A percentile compares a stretch with the other conserved stretches of the same genome.
Evolutionary conservation across 1,284 basidiomycete species (phyloP).

Genomic region (Ceratobasidium sp.): DNA sequence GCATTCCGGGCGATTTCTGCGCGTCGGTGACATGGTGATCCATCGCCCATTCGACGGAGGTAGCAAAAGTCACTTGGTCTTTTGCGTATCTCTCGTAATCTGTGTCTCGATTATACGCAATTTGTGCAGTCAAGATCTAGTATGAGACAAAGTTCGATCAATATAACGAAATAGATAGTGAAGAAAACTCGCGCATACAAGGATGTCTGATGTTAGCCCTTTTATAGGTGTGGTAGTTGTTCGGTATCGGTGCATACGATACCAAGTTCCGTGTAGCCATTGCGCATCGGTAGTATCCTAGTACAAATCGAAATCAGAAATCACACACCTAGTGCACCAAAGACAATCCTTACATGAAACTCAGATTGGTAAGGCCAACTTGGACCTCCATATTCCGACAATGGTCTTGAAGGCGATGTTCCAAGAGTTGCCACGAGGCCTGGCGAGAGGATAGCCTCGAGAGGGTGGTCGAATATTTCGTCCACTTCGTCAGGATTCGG

Average conservation of each 20-base stretch:
- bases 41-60: constrained; percentile 45
- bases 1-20: neutral
- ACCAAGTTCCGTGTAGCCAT: constrained; percentile 65
- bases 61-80: constrained; percentile 27
- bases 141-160: neutral
- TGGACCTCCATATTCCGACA: constrained; percentile 72
- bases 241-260: constrained; percentile 82
- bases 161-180: neutral
- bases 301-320: too few relatives aligned
- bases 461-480: constrained; percentile 81
- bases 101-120: constrained; percentile 43
- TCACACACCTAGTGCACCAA: too few relatives aligned
- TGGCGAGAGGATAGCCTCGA: constrained; percentile 78
- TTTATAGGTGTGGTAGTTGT: constrained; percentile 81
- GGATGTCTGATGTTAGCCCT: constrained; percentile 84
- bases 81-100: constrained; percentile 45
- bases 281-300: too few relatives aligned
- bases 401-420: constrained; percentile 58
- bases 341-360: constrained; percentile 71
- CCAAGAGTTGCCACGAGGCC: constrained; percentile 57
- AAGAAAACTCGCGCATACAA: too few relatives aligned
- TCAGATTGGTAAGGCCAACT: constrained; percentile 84
- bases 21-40: constrained; percentile 24
- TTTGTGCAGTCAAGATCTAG: constrained; percentile 48
- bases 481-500: constrained; percentile 70